A percentile compares a stretch with the other conserved stretches of the same genome.
Conservation (phyloP, 441 rosid genomes). For the Corymbia citriodora region DNA sequence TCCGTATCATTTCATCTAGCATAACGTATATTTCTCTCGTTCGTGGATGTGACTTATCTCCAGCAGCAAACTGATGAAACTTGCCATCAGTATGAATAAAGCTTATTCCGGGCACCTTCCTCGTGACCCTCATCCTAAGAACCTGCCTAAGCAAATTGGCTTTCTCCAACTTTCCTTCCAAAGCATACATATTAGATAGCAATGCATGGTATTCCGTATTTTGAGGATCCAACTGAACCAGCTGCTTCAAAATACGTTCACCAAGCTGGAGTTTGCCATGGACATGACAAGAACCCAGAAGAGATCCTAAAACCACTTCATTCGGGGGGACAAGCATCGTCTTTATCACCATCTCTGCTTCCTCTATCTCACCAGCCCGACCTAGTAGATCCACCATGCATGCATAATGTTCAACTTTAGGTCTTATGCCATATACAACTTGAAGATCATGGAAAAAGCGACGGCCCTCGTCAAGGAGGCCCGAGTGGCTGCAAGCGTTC, state of each 20-base stretch:
- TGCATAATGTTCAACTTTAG: conserved; percentile 75
- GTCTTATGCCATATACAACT: conserved; percentile 35
- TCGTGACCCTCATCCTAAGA: conserved; percentile 42
- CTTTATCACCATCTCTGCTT: conserved; percentile 50
- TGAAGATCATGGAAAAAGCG: conserved; percentile 34
- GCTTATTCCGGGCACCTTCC: conserved; percentile 75
- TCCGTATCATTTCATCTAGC: conserved; percentile 50
- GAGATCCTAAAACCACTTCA: conserved; percentile 78
- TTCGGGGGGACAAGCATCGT: conserved; percentile 74
- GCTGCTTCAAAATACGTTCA: conserved; percentile 36
- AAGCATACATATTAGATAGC: conserved; percentile 62
- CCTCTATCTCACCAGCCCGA: conserved; percentile 65
- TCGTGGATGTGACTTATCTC: conserved; percentile 61
- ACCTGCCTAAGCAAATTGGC: conserved; percentile 44
- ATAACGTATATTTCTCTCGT: conserved; percentile 40
- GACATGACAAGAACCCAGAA: conserved; percentile 64
- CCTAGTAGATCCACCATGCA: conserved; percentile 94
- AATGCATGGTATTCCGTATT: conserved; percentile 56
- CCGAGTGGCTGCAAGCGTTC: conserved; percentile 79
- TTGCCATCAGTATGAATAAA: conserved; percentile 48
- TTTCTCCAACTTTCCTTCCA: conserved; percentile 47
- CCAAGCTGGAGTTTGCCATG: conserved; percentile 55
- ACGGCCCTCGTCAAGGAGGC: conserved; percentile 61
- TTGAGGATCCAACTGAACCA: conserved; percentile 45
- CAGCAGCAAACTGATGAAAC: conserved; percentile 62